Percentiles rank a stretch among this genome's conserved stretches.
Conservation (phyloP, 2,329 filamentous ascomycete species). For the Colletotrichum navitas region DNA sequence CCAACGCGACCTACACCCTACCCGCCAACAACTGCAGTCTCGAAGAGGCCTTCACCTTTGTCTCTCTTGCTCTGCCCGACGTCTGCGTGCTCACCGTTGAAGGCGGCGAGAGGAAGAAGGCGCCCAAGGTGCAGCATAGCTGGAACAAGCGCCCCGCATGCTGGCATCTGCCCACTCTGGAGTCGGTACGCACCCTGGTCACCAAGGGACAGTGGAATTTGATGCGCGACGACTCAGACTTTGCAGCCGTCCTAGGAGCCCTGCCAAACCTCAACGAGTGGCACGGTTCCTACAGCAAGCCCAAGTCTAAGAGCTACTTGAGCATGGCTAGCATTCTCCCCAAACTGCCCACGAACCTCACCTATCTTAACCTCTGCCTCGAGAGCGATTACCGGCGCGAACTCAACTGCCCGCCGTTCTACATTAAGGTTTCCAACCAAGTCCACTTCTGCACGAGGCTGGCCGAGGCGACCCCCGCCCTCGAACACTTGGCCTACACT, state of each 20-base stretch:
- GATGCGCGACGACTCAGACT: constrained; percentile 73
- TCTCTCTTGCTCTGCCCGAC: constrained; percentile 69
- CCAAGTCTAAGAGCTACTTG: constrained; percentile 79
- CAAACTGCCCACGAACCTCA: constrained; percentile 68
- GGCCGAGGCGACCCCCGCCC: constrained; percentile 68
- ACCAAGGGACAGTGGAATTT: constrained; percentile 85
- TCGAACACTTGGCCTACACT: constrained; percentile 79
- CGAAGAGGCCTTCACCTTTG: constrained; percentile 76
- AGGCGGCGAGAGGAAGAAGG: constrained; percentile 82
- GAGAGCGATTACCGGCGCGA: constrained; percentile 80
- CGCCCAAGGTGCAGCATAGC: constrained; percentile 69
- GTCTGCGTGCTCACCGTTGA: constrained; percentile 78
- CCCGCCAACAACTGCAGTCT: constrained; percentile 77
- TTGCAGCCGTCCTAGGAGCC: constrained; percentile 70
- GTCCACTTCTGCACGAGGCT: constrained; percentile 73
- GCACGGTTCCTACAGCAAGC: constrained; percentile 76
- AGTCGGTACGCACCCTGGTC: constrained; percentile 74
- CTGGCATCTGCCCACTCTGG: constrained; percentile 60
- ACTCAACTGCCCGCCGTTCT: constrained; percentile 69
- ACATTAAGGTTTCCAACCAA: constrained; percentile 68
- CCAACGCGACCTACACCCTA: constrained; percentile 69
- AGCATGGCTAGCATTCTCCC: constrained; percentile 75
- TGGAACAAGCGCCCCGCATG: constrained; percentile 45
- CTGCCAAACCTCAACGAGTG: constrained; percentile 75
- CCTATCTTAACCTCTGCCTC: constrained; percentile 75